A percentile compares a stretch with the other conserved stretches of the same genome.
These are phyloP conservation scores for Citrullus amarus DNA, from an alignment of 306 rosid species.

Conservation along the genomic window DNA sequence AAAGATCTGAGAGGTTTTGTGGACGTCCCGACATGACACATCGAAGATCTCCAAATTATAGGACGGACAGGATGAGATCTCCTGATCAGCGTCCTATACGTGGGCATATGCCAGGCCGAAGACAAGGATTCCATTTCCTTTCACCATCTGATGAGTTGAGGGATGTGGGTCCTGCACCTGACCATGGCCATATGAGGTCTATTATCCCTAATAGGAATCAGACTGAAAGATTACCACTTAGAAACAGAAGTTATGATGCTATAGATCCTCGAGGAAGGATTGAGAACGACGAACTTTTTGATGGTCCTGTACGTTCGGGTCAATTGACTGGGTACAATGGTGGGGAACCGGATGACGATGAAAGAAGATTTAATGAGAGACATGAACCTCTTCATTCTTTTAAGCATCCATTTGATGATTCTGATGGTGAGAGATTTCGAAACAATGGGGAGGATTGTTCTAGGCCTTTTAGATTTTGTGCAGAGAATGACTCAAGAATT, in stretches of 20 bases:
- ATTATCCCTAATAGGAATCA: conserved; percentile 45
- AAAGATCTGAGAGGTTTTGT: conserved; percentile 70
- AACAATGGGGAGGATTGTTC: conserved; percentile 51
- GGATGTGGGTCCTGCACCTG: conserved; percentile 62
- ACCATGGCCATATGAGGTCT: conserved; percentile 57
- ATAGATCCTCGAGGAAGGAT: conserved; percentile 56
- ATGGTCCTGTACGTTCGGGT: conserved; percentile 50
- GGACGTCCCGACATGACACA: conserved; percentile 50
- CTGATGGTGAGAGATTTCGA: conserved; percentile 53
- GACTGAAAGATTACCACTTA: conserved; percentile 36
- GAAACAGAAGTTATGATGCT: conserved; percentile 59
- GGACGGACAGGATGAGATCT: conserved; percentile 74
- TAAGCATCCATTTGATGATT: conserved; percentile 51
- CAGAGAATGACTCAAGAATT: conserved; percentile 53
- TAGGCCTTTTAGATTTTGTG: conserved; percentile 62
- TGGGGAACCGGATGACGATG: conserved; percentile 56
- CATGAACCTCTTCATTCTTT: conserved; percentile 38
- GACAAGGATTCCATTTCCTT: conserved; percentile 53
- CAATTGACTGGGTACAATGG: conserved; percentile 37
- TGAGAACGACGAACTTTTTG: conserved; percentile 48
- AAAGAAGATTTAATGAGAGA: conserved; percentile 70
- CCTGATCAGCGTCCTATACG: conserved; percentile 59
- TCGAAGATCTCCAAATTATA: conserved; percentile 57
- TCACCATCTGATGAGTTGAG: conserved; percentile 54
- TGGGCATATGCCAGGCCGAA: conserved; percentile 46